Evolutionary conservation across 176 grass and related monocot species (phyloP), one percentile per base, ranked within the genome.

Genomic region (Musa itinerans): DNA sequence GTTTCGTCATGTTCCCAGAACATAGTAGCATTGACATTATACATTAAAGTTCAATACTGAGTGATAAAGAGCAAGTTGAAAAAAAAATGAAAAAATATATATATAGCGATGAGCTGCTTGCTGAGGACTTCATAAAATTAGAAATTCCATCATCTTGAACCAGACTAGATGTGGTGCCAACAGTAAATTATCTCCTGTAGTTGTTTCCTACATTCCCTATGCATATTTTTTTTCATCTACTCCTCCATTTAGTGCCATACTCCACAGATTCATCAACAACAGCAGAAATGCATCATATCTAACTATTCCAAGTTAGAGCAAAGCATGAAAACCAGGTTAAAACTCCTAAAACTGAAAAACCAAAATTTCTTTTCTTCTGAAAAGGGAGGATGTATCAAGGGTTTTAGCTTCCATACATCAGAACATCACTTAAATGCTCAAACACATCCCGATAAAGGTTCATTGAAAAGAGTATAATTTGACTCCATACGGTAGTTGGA

Each of bases 11-110:
- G 49, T 69, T 11, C 29, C 63, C 25, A 63, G 23, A 12, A 72
- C 78, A 78, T 71, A 53, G 69, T 63, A 78, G 21, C 16, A 78
- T 85, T 57, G 74, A 50, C 57, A 80, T 43, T 43, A 43, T 43
- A 43, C 29, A 80, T 26, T 74, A 65, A 59, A 77, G 16, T 54
- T 78, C 9, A 61, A 25, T 78, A 75, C 34, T 73, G 49, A 72
- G 17, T 43, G 34, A 43, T 3, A 43, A 63, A 74, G 50, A 9
- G 13, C 15, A 69, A 50, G n/a, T 50, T 9, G 6, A 49, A 50
- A 23, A 4, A 34, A 43, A 43, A 50, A 50, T 50, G 29, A 50
- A 69, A 10, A 9, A 4, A 9, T 20, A 50, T 9, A 50, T 69
- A 43, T 43, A 43, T 43, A 43, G 34, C 34, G 34, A 43, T 5